Base-by-base conservation (phyloP, 441 rosid species). In the Populus trichocarpa region DNA sequence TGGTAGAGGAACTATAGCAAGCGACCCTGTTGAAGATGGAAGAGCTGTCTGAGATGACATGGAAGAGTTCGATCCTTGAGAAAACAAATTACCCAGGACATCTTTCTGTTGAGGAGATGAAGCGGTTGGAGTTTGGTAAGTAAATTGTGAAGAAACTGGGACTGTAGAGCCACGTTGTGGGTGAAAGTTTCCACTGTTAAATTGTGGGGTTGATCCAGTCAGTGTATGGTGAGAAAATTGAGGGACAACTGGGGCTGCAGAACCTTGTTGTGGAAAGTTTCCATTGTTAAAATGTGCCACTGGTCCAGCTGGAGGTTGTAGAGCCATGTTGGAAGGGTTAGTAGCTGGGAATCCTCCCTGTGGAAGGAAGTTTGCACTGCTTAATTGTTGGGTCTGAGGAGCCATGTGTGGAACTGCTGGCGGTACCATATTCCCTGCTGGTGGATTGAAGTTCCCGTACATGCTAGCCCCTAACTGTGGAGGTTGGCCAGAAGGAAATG, bases 1-100 rank as follows among this genome's bases (percentile, higher is more conserved):
- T 69, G 90, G 90, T 83, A 85, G 98, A 68, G 93, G 90, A 75
- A 92, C 97, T 59, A 89, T 59, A 85, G 93, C 92, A 79, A 89
- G 88, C 30, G 93, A 81, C 75, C 90, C 96, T n/a, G 89, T 69
- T 67, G 90, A 87, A 61, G 96, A 86, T 76, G 94, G 75, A 76
- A 83, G 82, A 76, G 82, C 80, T 67, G 89, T 73, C 80, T 89
- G 95, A 67, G 93, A 79, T 22, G 79, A 73, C 78, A 80, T 59
- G 26, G 84, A 75, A 42, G 83, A n/a, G 33, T 75, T 86, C 73
- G 88, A 76, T 50, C 86, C 93, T 85, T 87, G 95, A 35, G 92
- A 75, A 84, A 80, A 80, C 61, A 87, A 73, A 80, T 85, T 86
- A 35, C 92, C 90, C 72, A 81, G 83, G 77, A 82, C 74, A 80